Base-by-base conservation (phyloP, 352 stramenopile genomes). In the Globisporangium spiculum region DNA sequence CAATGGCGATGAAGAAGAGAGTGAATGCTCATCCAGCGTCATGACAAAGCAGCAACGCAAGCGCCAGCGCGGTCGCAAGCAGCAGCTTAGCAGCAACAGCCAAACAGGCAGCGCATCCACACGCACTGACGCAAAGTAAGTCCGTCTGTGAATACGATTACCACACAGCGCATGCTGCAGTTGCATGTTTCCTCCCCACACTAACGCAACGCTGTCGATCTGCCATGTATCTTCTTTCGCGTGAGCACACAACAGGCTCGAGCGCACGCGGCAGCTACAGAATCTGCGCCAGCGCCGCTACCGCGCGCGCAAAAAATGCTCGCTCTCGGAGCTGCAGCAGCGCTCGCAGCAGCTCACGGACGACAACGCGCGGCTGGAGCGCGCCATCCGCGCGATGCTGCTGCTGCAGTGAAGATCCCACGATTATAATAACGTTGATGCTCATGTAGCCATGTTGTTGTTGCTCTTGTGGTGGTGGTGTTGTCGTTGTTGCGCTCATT, bases 281-380 rank as follows among this genome's bases (percentile, higher is more conserved):
- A 84, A 81, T 62, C 44, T 76, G 38, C 77, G 77, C 5, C 77
- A 84, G 60, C 75, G 71, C 4, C 77, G 77, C 62, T 84, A 84
- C 58, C 77, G 77, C 62, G 77, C 79, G 58, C 77, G 77, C 52
- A 84, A 84, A 52, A 82, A 84, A 41, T 74, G 68, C 3, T 79
- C 63, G 16, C 61, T 64, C 52, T 79, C 73, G 12, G 68, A 69
- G 2, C 46, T 82, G 59, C 65, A 81, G 50, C 57, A 65, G 65
- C 48, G 34, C 32, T 50, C 32, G 48, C 30, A 60, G 46, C 32
- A 20, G 14, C 59, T 66, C 18, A 22, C 34, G 7, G 18, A 2
- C 9, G 58, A 60, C 57, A 70, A 70, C 44, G n/a, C 46, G 65
- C 46, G 34, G 10, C 50, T 70, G 20, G 65, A 69, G 55, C 27